A percentile compares a stretch with the other conserved stretches of the same genome.
phyloP scores from a whole-genome alignment of 2,329 filamentous ascomycete genomes.

The Fusarium sp. region DNA sequence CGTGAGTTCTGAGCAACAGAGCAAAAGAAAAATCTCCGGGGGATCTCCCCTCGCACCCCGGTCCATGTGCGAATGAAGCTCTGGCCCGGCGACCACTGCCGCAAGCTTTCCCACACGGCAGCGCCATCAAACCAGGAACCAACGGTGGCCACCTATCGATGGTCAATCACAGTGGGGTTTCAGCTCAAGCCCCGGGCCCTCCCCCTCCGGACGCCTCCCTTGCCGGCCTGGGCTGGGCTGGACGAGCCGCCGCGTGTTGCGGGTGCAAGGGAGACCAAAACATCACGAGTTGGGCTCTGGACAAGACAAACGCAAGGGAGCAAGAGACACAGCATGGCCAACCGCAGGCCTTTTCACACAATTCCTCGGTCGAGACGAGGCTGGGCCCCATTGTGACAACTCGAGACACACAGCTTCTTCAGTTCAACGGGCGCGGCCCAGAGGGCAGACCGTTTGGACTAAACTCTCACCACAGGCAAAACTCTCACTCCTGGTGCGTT shows the following conservation, averaged over 20 bases:
- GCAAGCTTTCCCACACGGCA: slow-evolving; percentile 6
- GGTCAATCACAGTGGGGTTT: slow-evolving; percentile 10
- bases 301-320: slow-evolving; percentile 5
- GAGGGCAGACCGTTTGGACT: too few relatives aligned
- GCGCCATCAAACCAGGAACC: slow-evolving; percentile 12
- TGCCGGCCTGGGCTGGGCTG: not conserved
- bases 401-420: too few relatives aligned
- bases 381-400: too few relatives aligned
- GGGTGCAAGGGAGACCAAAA: not conserved
- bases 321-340: not conserved
- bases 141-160: not conserved
- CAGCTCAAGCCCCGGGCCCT: not conserved
- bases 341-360: too few relatives aligned
- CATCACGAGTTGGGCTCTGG: not conserved
- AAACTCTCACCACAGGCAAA: too few relatives aligned
- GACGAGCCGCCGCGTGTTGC: not conserved
- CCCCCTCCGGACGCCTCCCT: not conserved
- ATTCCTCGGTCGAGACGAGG: too few relatives aligned
- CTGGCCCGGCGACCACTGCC: not conserved
- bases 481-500: too few relatives aligned
- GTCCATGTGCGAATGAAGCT: slow-evolving; percentile 1
- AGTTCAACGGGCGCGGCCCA: too few relatives aligned
- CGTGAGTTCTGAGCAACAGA: too few relatives aligned
- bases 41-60: not conserved
- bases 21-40: slow-evolving; percentile 1